Conservation (phyloP, 768 basidiomycete genomes). For the Tricholoma matsutake region DNA sequence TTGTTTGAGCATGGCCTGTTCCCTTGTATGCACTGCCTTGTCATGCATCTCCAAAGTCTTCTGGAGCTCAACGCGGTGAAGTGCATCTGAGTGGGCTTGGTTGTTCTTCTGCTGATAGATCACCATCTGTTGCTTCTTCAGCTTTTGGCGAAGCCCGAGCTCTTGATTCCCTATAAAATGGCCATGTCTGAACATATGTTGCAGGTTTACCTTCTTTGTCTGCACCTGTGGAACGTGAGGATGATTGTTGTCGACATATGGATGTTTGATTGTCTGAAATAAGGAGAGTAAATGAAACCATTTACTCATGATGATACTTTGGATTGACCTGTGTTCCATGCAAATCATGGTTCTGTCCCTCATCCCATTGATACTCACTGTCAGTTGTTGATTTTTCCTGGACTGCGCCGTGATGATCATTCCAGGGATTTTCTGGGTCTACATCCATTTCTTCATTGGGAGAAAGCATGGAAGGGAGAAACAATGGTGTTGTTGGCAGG, state of each 20-base stretch:
- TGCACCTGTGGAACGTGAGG: neutral
- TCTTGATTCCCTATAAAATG: neutral
- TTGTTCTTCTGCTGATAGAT: neutral
- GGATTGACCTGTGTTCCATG: neutral
- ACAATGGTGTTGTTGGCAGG: neutral
- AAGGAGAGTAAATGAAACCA: neutral
- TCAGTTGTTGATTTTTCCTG: neutral
- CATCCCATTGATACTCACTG: no score
- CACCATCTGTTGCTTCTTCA: neutral
- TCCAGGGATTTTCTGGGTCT: neutral
- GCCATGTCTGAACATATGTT: neutral
- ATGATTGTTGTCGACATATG: no score
- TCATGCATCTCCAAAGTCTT: neutral
- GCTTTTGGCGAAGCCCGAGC: neutral
- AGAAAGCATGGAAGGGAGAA: neutral
- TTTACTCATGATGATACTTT: no score
- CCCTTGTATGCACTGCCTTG: neutral
- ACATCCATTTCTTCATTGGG: neutral
- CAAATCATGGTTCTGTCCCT: no score
- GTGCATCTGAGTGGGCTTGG: neutral
- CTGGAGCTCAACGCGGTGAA: neutral
- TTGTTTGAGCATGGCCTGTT: neutral
- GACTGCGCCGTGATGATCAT: neutral
- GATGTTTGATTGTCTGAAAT: neutral
- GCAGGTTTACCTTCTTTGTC: neutral